Conservation (phyloP, 441 rosid species). For the Flueggea neowawraea region DNA sequence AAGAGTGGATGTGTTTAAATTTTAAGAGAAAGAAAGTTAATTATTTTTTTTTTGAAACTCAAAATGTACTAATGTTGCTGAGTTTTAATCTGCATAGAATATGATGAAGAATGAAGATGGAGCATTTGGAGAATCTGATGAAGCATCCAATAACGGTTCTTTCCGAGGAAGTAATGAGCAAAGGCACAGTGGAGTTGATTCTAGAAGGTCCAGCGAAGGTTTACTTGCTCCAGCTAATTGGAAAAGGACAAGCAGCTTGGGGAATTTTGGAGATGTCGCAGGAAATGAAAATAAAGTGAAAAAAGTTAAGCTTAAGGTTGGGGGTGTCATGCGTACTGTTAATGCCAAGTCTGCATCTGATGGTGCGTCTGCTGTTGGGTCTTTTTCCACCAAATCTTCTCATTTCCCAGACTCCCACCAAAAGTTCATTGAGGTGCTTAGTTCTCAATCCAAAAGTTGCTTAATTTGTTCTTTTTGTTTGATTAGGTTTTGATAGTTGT, state of each 20-base stretch:
- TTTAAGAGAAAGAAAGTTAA: slow-evolving; percentile 7
- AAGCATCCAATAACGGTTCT: slow-evolving; percentile 62
- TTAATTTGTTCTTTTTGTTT: too few species aligned
- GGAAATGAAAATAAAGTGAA: slow-evolving; percentile 54
- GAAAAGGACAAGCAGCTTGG: slow-evolving; percentile 43
- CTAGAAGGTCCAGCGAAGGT: slow-evolving; percentile 70
- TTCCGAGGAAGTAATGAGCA: slow-evolving; percentile 59
- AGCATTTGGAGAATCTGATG: slow-evolving; percentile 63
- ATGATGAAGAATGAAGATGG: slow-evolving; percentile 42
- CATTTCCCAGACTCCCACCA: slow-evolving; percentile 29
- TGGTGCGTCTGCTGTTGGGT: slow-evolving; percentile 52
- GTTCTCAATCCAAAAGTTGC: slow-evolving; percentile 2
- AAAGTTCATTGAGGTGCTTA: slow-evolving; percentile 20
- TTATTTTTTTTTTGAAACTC: slow-evolving; percentile 12
- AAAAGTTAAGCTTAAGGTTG: slow-evolving; percentile 71
- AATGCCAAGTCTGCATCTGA: slow-evolving; percentile 47
- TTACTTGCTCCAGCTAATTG: slow-evolving; percentile 76
- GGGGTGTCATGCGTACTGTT: slow-evolving; percentile 64
- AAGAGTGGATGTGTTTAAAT: slow-evolving; percentile 1
- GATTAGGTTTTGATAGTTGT: too few species aligned
- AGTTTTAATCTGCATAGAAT: slow-evolving; percentile 32
- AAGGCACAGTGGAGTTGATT: slow-evolving; percentile 43
- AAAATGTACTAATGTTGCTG: slow-evolving; percentile 18
- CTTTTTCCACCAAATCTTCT: slow-evolving; percentile 31
- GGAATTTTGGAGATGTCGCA: slow-evolving; percentile 20